A percentile compares a stretch with the other conserved stretches of the same genome.
Conservation (phyloP, 495 filamentous ascomycete species). For the Hypoxylon subgilvum region DNA sequence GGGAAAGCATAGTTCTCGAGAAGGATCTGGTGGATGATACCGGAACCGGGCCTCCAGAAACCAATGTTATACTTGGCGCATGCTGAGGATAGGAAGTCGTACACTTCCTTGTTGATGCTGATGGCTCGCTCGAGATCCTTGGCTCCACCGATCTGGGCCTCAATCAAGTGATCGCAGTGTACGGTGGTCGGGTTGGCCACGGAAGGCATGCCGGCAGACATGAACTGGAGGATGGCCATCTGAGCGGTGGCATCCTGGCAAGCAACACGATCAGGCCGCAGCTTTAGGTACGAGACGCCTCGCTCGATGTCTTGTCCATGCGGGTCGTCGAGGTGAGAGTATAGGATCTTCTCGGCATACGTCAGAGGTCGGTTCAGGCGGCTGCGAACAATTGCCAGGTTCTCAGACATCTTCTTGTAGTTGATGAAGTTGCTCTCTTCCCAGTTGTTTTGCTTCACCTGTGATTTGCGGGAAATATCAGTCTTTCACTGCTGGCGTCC, state of each 20-base stretch:
- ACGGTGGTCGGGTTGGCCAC: constrained; percentile 96
- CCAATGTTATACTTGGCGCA: constrained; percentile 99
- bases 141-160: constrained; percentile 90
- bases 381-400: constrained; percentile 84
- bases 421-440: constrained; percentile 65
- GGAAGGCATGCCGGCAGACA: constrained; percentile 94
- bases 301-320: constrained; percentile 95
- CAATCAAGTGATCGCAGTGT: constrained; percentile 99
- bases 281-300: constrained; percentile 91
- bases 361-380: constrained; percentile 92
- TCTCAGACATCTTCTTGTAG: constrained; percentile 96
- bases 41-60: constrained; percentile 98
- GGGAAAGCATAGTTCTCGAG: constrained; percentile 99
- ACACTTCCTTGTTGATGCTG: constrained; percentile 98
- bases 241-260: constrained; percentile 99
- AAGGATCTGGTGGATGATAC: constrained; percentile 99
- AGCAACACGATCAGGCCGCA: constrained; percentile 96
- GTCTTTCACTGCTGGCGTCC: constrained; percentile 21
- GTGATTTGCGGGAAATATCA: constrained; percentile 39
- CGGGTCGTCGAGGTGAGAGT: constrained; percentile 98
- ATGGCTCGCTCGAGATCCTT: constrained; percentile 94
- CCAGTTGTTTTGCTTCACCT: constrained; percentile 64
- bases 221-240: constrained; percentile 99
- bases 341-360: constrained; percentile 97
- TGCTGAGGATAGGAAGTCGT: constrained; percentile 92